These are phyloP conservation scores for Blastocystis sp. DNA, from an alignment of 352 stramenopile genomes.

Conservation along the genomic window DNA sequence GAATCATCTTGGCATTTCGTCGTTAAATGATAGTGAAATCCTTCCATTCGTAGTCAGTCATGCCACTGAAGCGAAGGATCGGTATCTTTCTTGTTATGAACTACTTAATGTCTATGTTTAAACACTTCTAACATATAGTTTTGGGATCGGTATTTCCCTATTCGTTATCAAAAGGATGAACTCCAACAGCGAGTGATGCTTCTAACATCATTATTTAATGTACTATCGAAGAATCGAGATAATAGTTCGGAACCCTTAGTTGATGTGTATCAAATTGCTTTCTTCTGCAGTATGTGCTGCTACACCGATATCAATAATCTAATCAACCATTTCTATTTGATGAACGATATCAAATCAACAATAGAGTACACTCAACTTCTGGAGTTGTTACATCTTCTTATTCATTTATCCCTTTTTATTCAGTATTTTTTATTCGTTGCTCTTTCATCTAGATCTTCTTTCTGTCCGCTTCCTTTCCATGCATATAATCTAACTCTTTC, in stretches of 20 bases:
- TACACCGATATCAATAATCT: not conserved
- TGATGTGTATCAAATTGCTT: not conserved
- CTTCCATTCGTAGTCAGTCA: not conserved
- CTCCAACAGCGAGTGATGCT: not conserved
- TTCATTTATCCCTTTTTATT: not conserved
- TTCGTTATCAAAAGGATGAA: not conserved
- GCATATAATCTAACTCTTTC: not conserved
- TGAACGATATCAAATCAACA: not conserved
- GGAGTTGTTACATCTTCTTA: not conserved
- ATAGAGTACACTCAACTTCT: not conserved
- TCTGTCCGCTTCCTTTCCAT: not conserved
- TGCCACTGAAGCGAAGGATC: not conserved
- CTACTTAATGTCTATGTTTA: not conserved
- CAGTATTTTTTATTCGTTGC: not conserved
- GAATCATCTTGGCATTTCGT: not conserved
- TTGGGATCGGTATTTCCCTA: constrained; percentile 47
- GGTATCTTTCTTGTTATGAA: not conserved
- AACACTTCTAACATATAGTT: not conserved
- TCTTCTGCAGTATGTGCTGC: not conserved
- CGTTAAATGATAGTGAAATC: not conserved
- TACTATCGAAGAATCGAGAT: not conserved
- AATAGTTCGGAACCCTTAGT: not conserved
- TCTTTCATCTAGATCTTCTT: not conserved
- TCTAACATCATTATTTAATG: not conserved
- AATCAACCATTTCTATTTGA: not conserved